Conservation (phyloP, 495 filamentous ascomycete species). For the Tetracladium setigerum region DNA sequence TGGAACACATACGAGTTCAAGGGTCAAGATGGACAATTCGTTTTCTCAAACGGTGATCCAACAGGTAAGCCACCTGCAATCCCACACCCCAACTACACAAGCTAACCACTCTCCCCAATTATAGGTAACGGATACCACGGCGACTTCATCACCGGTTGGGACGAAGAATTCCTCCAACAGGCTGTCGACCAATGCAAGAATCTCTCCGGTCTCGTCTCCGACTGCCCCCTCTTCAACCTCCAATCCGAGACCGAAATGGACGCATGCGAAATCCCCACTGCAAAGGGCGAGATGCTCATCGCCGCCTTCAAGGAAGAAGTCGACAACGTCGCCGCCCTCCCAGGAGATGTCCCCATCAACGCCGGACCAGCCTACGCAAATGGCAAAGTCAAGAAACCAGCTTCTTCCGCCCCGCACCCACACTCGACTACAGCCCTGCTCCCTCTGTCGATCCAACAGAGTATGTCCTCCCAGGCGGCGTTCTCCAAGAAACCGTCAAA, state of each 20-base stretch:
- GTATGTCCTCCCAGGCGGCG: conserved; percentile 5
- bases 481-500: conserved; percentile 18
- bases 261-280: conserved; percentile 27
- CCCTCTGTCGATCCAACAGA: not conserved
- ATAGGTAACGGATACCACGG: conserved; percentile 42
- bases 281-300: conserved; percentile 24
- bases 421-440: not conserved
- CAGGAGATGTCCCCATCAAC: conserved; percentile 43
- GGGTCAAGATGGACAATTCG: conserved; percentile 60
- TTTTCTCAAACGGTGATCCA: conserved; percentile 77
- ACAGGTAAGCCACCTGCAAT: conserved; percentile 38
- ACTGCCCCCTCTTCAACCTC: conserved; percentile 53
- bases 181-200: conserved; percentile 53
- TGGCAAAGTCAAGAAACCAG: not conserved
- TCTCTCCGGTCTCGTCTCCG: conserved; percentile 41
- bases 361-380: conserved; percentile 44
- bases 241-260: conserved; percentile 35
- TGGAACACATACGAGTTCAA: conserved; percentile 68
- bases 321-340: conserved; percentile 35
- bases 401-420: not conserved
- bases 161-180: conserved; percentile 53
- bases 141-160: conserved; percentile 79
- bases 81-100: not conserved
- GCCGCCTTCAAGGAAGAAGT: conserved; percentile 32
- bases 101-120: not conserved